These are phyloP conservation scores for Xylaria sp. DNA, from an alignment of 2,329 filamentous ascomycete genomes.

Conservation along the genomic window DNA sequence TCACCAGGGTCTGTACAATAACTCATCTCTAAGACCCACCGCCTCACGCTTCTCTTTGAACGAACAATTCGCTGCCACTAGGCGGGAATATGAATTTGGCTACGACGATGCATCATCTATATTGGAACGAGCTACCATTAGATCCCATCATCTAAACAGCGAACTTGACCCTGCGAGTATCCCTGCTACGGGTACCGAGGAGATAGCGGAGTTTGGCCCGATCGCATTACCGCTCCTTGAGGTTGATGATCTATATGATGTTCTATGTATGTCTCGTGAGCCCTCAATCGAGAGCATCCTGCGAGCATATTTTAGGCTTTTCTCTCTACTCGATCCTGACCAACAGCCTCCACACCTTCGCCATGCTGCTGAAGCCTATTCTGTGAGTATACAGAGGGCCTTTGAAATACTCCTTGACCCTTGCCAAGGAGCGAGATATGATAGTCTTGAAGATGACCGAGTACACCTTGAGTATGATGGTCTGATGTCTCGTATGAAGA, in stretches of 20 bases:
- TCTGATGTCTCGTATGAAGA: background rate
- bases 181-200: background rate
- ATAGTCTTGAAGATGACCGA: background rate
- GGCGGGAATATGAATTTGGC: constrained; percentile 59
- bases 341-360: constrained; percentile 55
- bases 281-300: constrained; percentile 53
- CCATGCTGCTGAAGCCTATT: constrained; percentile 54
- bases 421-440: constrained; percentile 38
- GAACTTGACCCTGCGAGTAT: background rate
- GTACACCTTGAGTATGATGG: background rate
- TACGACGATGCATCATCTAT: constrained; percentile 54
- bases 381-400: constrained; percentile 50
- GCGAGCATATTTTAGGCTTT: constrained; percentile 58
- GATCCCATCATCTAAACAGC: too few relatives aligned
- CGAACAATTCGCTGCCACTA: constrained; percentile 61
- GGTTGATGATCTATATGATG: constrained; percentile 56
- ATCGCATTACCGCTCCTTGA: constrained; percentile 24
- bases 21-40: constrained; percentile 32
- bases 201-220: background rate
- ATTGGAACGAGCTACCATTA: too few relatives aligned
- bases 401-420: background rate
- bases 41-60: constrained; percentile 59
- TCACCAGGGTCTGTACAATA: background rate
- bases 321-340: constrained; percentile 58
- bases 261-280: constrained; percentile 56